phyloP scores from a whole-genome alignment of 371 early-diverging fungal species.

The Basidiobolus heterosporus region DNA sequence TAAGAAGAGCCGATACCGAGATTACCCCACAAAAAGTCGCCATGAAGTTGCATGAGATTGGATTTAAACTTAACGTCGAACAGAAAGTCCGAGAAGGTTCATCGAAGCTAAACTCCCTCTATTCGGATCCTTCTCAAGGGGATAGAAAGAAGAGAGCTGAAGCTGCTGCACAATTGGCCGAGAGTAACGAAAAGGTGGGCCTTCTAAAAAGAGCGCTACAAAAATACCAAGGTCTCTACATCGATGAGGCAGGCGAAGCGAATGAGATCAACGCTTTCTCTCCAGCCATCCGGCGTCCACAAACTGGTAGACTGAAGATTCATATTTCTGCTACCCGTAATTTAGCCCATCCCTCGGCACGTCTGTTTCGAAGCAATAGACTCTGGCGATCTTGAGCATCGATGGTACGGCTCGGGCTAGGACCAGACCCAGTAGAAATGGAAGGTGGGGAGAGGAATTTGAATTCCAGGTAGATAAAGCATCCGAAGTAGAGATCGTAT shows the following conservation, averaged over 20 bases:
- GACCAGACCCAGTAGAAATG: slow-evolving; percentile 46
- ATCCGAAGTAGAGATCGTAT: slow-evolving; percentile 75
- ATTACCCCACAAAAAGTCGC: slow-evolving; percentile 70
- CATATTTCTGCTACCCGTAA: slow-evolving; percentile 43
- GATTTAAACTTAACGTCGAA: slow-evolving; percentile 78
- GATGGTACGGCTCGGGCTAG: slow-evolving; percentile 59
- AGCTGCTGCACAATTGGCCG: slow-evolving; percentile 42
- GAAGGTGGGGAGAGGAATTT: slow-evolving; percentile 70
- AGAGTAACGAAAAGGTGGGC: slow-evolving; percentile 62
- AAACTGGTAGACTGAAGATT: slow-evolving; percentile 53
- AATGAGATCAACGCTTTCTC: slow-evolving; percentile 26
- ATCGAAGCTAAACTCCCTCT: slow-evolving; percentile 20
- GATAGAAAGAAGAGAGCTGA: slow-evolving; percentile 43
- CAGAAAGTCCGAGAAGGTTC: slow-evolving; percentile 64
- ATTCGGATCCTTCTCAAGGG: slow-evolving; percentile 23
- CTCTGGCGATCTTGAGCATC: slow-evolving; percentile 59
- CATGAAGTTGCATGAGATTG: slow-evolving; percentile 65
- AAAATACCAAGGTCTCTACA: slow-evolving; percentile 68
- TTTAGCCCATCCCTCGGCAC: slow-evolving; percentile 47
- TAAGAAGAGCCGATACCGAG: not conserved
- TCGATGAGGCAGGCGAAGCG: slow-evolving; percentile 54
- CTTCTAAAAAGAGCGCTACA: slow-evolving; percentile 63
- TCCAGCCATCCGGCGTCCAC: slow-evolving; percentile 49
- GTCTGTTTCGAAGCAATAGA: slow-evolving; percentile 23
- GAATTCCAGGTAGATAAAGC: slow-evolving; percentile 70